A percentile compares a stretch with the other conserved stretches of the same genome.
Conservation (phyloP, 345 rosid genomes). For the Boechera divaricarpa region DNA sequence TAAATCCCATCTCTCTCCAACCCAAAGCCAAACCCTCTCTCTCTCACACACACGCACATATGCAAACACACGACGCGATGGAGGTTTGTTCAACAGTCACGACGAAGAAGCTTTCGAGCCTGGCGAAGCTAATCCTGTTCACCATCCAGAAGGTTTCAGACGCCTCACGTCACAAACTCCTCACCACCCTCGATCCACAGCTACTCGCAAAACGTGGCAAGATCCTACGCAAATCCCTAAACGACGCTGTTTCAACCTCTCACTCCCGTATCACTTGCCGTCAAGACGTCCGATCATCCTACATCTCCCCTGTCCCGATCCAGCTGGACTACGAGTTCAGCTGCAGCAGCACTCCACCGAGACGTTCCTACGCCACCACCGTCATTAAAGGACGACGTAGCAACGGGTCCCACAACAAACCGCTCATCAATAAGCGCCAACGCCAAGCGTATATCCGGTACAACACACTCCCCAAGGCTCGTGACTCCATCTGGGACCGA, state of each 20-base stretch:
- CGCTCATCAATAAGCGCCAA: slow-evolving; percentile 40
- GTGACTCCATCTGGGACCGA: slow-evolving; percentile 41
- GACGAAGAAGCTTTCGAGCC: slow-evolving; percentile 44
- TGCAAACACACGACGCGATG: slow-evolving; percentile 40
- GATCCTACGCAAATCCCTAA: slow-evolving; percentile 44
- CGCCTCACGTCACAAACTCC: slow-evolving; percentile 43
- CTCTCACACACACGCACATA: slow-evolving; percentile 5
- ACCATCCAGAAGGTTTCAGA: slow-evolving; percentile 44
- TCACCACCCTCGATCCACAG: slow-evolving; percentile 40
- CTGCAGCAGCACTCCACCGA: slow-evolving; percentile 92
- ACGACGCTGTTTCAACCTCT: slow-evolving; percentile 44
- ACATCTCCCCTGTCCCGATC: slow-evolving; percentile 66
- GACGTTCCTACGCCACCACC: slow-evolving; percentile 45
- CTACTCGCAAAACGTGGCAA: slow-evolving; percentile 46
- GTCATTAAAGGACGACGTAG: slow-evolving; percentile 49
- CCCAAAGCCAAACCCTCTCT: slow-evolving; percentile 23
- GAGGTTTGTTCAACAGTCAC: slow-evolving; percentile 45
- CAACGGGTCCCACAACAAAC: slow-evolving; percentile 35
- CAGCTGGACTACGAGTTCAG: slow-evolving; percentile 83
- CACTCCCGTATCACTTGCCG: slow-evolving; percentile 73
- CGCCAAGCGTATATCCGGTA: slow-evolving; percentile 38
- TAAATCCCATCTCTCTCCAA: slow-evolving; percentile 35
- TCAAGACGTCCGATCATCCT: slow-evolving; percentile 53
- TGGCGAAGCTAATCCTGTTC: slow-evolving; percentile 38
- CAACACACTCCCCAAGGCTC: slow-evolving; percentile 36